Evolutionary conservation across 495 filamentous ascomycete species (phyloP).

Genomic region (Pseudomonodictys pantanalensis): DNA sequence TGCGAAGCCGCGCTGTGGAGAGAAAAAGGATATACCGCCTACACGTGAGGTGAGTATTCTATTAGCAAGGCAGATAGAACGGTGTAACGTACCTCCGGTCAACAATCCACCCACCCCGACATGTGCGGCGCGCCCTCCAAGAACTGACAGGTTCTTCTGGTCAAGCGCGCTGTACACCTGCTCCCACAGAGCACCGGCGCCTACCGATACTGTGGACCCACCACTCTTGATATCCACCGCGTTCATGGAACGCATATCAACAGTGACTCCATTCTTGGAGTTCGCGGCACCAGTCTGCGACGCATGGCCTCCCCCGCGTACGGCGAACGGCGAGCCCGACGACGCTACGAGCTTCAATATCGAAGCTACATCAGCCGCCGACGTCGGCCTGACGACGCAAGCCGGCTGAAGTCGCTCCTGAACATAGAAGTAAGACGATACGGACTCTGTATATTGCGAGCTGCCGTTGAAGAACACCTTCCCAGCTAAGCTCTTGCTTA

Average conservation of each 20-base stretch:
- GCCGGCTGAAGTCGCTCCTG: not conserved
- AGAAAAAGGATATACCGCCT: conserved; percentile 5
- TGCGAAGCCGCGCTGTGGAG: conserved; percentile 53
- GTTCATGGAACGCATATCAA: conserved; percentile 38
- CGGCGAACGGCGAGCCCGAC: conserved; percentile 33
- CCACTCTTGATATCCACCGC: not conserved
- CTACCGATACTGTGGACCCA: not conserved
- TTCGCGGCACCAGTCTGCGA: conserved; percentile 33
- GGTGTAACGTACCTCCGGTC: conserved; percentile 2
- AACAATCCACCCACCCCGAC: conserved; percentile 42
- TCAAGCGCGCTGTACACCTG: conserved; percentile 14
- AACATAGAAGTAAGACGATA: not conserved
- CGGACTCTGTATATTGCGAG: not conserved
- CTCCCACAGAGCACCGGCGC: conserved; percentile 7
- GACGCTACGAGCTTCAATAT: conserved; percentile 2
- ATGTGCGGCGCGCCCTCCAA: conserved; percentile 32
- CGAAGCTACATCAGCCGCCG: not conserved
- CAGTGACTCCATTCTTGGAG: conserved; percentile 37
- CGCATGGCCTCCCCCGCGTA: conserved; percentile 40
- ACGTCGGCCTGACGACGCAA: conserved; percentile 9
- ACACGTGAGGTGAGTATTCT: conserved; percentile 45
- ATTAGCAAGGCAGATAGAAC: conserved; percentile 46
- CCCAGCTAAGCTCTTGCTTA: too few species aligned
- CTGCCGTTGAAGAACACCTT: not conserved
- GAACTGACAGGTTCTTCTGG: not conserved